These are phyloP conservation scores for Tricholoma saponaceum DNA, from an alignment of 768 basidiomycete species.

Conservation along the genomic window DNA sequence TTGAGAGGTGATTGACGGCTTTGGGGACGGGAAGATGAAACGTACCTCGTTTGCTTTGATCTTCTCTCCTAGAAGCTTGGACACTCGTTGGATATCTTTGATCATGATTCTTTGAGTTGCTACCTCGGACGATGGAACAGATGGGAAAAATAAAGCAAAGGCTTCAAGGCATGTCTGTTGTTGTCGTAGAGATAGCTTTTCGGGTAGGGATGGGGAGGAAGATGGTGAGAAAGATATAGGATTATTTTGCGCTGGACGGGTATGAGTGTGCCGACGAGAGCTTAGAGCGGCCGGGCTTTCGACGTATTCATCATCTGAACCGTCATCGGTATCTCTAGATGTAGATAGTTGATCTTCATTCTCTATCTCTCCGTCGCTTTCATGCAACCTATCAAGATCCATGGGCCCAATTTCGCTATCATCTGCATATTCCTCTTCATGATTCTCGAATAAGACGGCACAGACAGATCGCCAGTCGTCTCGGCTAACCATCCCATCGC, in stretches of 20 bases:
- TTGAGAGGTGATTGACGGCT: neutral
- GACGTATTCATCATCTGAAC: constrained; percentile 30
- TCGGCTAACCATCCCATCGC: constrained; percentile 42
- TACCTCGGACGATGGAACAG: constrained; percentile 40
- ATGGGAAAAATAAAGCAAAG: constrained; percentile 75
- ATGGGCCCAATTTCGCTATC: constrained; percentile 23
- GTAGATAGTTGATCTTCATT: constrained; percentile 15
- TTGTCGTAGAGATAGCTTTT: constrained; percentile 48
- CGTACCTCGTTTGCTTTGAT: constrained; percentile 72
- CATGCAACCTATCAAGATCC: constrained; percentile 17
- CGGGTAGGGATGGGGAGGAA: constrained; percentile 4
- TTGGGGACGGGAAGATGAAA: neutral
- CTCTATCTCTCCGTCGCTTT: constrained; percentile 16
- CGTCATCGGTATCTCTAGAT: constrained; percentile 14
- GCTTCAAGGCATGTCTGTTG: constrained; percentile 48
- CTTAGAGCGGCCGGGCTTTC: constrained; percentile 19
- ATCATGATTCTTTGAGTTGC: constrained; percentile 55
- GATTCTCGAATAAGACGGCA: constrained; percentile 60
- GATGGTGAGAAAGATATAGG: constrained; percentile 4
- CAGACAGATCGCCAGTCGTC: constrained; percentile 83
- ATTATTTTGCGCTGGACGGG: constrained; percentile 3
- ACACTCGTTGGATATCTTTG: constrained; percentile 59
- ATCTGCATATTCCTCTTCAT: constrained; percentile 21
- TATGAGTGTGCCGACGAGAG: constrained; percentile 15
- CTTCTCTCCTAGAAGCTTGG: constrained; percentile 64